Percentiles rank a stretch among this genome's conserved stretches.
Conservation (phyloP, 192 early-diverging fungal genomes). For the Coemansia sp. region DNA sequence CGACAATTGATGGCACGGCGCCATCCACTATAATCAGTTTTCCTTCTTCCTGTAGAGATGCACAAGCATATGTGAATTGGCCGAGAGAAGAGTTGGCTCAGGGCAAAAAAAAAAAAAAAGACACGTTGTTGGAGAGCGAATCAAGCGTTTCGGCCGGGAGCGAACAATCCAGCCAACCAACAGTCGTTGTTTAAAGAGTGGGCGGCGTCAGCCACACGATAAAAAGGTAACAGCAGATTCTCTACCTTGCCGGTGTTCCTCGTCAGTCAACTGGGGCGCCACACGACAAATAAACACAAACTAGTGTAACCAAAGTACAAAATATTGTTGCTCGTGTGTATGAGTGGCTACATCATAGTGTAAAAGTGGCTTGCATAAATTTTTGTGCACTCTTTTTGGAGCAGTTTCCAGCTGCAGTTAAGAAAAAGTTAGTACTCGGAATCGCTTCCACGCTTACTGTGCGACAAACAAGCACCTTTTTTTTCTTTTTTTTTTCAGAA, state of each 20-base stretch:
- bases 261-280: not conserved
- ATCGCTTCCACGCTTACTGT: not conserved
- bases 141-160: not conserved
- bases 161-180: not conserved
- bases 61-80: not conserved
- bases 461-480: not conserved
- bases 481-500: not conserved
- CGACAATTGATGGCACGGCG: conserved; percentile 10
- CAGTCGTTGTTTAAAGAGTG: not conserved
- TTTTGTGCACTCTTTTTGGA: not conserved
- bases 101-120: not conserved
- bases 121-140: not conserved
- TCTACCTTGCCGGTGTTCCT: not conserved
- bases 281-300: not conserved
- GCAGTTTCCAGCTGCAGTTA: not conserved
- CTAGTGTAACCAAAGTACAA: not conserved
- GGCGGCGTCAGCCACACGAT: not conserved
- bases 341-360: not conserved
- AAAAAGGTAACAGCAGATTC: not conserved
- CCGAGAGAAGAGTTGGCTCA: not conserved
- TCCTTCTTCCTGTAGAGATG: not conserved
- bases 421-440: conserved; percentile 1
- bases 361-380: conserved; percentile 2
- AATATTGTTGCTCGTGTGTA: not conserved
- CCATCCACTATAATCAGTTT: not conserved